Conservation (phyloP, 129 eudicot species). For the Flaveria linearis region DNA sequence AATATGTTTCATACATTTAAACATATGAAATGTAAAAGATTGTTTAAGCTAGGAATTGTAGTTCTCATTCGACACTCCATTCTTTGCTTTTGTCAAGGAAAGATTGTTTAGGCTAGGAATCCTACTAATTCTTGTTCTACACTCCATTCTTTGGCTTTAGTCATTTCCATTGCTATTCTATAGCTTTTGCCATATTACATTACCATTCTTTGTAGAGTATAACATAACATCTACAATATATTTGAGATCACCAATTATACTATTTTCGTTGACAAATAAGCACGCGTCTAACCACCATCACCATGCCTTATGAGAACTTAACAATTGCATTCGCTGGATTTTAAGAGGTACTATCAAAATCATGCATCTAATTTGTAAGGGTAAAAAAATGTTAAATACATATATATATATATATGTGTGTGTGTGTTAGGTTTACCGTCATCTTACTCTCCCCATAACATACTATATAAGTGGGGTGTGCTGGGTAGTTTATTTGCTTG, state of each 20-base stretch:
- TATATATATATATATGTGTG: too few relatives aligned
- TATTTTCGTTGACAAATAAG: background rate
- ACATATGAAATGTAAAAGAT: constrained; percentile 3
- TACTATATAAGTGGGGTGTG: too few relatives aligned
- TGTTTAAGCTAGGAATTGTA: constrained; percentile 9
- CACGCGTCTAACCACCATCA: constrained; percentile 1
- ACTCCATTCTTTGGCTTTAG: constrained; percentile 31
- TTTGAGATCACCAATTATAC: constrained; percentile 5
- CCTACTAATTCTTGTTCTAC: background rate
- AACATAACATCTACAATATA: background rate
- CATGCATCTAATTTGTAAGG: background rate
- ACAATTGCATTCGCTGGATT: constrained; percentile 21
- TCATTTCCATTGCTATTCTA: background rate
- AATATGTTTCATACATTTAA: too few relatives aligned
- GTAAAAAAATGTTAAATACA: background rate
- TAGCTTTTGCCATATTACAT: constrained; percentile 8
- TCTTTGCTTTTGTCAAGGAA: constrained; percentile 13
- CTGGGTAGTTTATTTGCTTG: too few relatives aligned
- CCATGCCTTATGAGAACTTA: constrained; percentile 24
- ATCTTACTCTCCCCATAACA: too few relatives aligned
- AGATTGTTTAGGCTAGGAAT: background rate
- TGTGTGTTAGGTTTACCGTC: too few relatives aligned
- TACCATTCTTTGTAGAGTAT: background rate
- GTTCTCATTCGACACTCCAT: constrained; percentile 25
- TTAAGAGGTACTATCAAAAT: constrained; percentile 16